Evolutionary conservation across 1,284 basidiomycete genomes (phyloP), one percentile per base, ranked within the genome.

Genomic region (Ustilago curta): DNA sequence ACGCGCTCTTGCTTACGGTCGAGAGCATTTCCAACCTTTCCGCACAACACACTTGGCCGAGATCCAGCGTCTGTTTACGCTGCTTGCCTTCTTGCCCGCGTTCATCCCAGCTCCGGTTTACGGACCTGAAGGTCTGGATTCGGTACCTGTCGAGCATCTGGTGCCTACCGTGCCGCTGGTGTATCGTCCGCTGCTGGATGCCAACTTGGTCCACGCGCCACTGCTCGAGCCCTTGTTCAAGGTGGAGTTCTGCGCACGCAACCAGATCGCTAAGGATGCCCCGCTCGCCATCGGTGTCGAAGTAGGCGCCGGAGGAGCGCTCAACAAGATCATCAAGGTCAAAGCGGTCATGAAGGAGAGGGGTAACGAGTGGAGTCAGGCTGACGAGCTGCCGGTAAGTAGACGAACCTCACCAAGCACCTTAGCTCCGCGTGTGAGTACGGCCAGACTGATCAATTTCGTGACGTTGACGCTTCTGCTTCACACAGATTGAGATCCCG

Each of bases 261-360:
- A 94, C 31, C 92, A 92, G 3, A 92, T 95, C 90, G 92, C 94
- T 69, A 89, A 92, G 64, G 93, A 95, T 75, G 90, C 93, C 12
- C 93, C 94, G 0, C 87, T 98, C 45, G 88, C 91, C 54, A 92
- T 96, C 5, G 91, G 93, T 0, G 92, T 92, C 0, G 93, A 95
- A 80, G 91, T 97, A 53, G 95, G 95, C 1, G 93, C 92, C 0
- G 92, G 93, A 6, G 93, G 94, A 0, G 94, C 94, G 1, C 85
- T 97, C 60, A 91, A 91, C 12, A 89, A 91, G 70, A 95, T 97
- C 65, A 93, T 96, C 87, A 97, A 96, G 85, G 94, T 93, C 8
- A 89, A 93, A 70, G 92, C 91, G 73, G 91, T 97, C 32, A 94
- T 97, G 92, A 90, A 93, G 75, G 92, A 95, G 80, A 88, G 91